These are phyloP conservation scores for Thamnidium elegans DNA, from an alignment of 192 early-diverging fungal genomes.

Conservation along the genomic window DNA sequence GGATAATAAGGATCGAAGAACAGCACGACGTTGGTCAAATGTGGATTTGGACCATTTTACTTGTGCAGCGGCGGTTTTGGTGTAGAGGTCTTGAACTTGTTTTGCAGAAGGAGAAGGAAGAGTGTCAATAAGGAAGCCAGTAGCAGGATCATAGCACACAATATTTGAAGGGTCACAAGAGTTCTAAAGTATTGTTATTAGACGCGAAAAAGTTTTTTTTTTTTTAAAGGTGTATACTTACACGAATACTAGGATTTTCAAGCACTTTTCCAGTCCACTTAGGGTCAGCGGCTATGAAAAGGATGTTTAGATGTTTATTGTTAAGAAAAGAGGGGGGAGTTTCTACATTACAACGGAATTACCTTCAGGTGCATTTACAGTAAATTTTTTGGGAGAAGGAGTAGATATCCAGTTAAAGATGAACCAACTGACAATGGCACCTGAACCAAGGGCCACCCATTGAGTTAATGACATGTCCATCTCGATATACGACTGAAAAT, in stretches of 20 bases:
- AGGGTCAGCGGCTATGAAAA: slow-evolving; percentile 39
- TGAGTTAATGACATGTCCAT: too few species aligned
- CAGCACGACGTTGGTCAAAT: slow-evolving; percentile 68
- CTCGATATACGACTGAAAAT: too few species aligned
- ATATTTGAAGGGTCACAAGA: slow-evolving; percentile 53
- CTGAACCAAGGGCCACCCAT: background rate
- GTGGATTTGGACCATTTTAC: slow-evolving; percentile 63
- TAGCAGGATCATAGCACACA: slow-evolving; percentile 83
- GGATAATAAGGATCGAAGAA: slow-evolving; percentile 68
- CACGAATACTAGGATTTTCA: slow-evolving; percentile 44
- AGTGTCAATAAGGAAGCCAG: slow-evolving; percentile 66
- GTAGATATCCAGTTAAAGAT: slow-evolving; percentile 1
- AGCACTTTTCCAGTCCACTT: slow-evolving; percentile 52
- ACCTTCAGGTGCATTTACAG: slow-evolving; percentile 10
- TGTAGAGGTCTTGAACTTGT: slow-evolving; percentile 57
- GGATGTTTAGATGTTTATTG: background rate
- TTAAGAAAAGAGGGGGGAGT: background rate
- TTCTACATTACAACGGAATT: background rate
- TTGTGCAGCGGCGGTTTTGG: slow-evolving; percentile 62
- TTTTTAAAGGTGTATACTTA: slow-evolving; percentile 17
- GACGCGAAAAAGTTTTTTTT: background rate
- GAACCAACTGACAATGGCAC: slow-evolving; percentile 3
- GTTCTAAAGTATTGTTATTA: slow-evolving; percentile 31
- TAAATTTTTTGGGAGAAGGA: slow-evolving; percentile 10
- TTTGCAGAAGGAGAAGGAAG: slow-evolving; percentile 54